Evolutionary conservation across 2,329 filamentous ascomycete species (phyloP), one percentile per base, ranked within the genome.

Genomic region (Monilinia fructicola): DNA sequence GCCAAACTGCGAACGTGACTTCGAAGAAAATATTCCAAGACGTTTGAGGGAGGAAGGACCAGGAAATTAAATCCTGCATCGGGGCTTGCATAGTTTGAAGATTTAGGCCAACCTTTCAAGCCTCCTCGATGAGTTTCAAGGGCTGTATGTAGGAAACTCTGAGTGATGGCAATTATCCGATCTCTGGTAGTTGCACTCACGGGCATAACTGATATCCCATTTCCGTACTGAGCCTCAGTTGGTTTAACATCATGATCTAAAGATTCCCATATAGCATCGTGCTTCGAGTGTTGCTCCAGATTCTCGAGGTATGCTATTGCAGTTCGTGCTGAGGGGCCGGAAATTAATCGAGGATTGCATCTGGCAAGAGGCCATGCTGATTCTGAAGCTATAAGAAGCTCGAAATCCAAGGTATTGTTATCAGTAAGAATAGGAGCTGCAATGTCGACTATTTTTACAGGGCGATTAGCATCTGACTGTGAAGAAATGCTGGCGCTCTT

Each of bases 91-190:
- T 71, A 70, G 79, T 64, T 79, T 74, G 68, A 67, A 68, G 40
- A 64, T 44, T 54, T 71, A 65, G 59, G 66, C 35, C 83, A 81
- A 26, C 59, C 44, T 23, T 68, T 60, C 54, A 65, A 60, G 3
- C 64, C 64, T 31, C 85, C 81, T 56, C 84, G 83, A 75, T 90
- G 88, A 54, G 88, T 89, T 18, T 90, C 86, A 3, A 90, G 81
- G 1, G 89, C 89, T 73, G 89, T 90, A 77, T 90, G 86, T 11
- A 91, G 78, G 74, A 90, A 90, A 53, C 82, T 85, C 74, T 90
- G 88, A 0, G 87, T 90, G 69, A 90, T 90, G 59, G 87, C 88
- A n/a, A 90, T 82, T 72, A 91, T 84, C 74, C 87, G 87, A 74
- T 91, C 89, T 42, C 88, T 82, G 2, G 87, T 87, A 54, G 82